Conservation (phyloP, 495 filamentous ascomycete genomes). For the Bacidia rubella region DNA sequence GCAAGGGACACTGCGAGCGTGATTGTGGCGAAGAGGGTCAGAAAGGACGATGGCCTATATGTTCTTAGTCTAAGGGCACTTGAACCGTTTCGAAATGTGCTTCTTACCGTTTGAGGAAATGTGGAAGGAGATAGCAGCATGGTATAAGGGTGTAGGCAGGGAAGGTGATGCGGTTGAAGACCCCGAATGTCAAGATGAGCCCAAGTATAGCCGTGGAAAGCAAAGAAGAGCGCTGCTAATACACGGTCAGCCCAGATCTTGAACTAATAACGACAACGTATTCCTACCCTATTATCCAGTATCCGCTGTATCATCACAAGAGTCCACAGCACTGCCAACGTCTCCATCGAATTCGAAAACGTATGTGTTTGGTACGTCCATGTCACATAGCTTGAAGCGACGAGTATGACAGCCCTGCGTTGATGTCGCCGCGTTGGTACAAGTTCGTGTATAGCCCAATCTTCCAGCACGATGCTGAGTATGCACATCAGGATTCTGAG, state of each 20-base stretch:
- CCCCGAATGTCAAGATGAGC: constrained; percentile 65
- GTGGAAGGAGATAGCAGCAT: constrained; percentile 63
- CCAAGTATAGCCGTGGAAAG: constrained; percentile 64
- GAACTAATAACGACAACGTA: background rate
- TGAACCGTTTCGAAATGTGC: constrained; percentile 16
- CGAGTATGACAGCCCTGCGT: constrained; percentile 56
- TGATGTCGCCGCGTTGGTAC: constrained; percentile 61
- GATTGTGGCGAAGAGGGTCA: constrained; percentile 45
- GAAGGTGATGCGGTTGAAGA: constrained; percentile 95
- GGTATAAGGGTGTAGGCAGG: constrained; percentile 81
- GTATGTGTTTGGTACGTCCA: constrained; percentile 99
- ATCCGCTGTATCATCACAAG: constrained; percentile 82
- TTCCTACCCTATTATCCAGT: constrained; percentile 53
- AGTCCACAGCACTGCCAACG: constrained; percentile 79
- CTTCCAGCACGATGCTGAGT: constrained; percentile 87
- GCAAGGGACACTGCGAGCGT: constrained; percentile 54
- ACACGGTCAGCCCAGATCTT: background rate
- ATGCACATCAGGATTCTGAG: constrained; percentile 81
- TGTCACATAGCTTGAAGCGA: constrained; percentile 93
- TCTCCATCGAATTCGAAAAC: constrained; percentile 95
- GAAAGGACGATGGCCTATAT: constrained; percentile 52
- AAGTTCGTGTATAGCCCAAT: constrained; percentile 92
- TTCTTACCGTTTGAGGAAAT: constrained; percentile 63
- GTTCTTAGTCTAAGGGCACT: background rate
- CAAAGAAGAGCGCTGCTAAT: constrained; percentile 55